Evolutionary conservation across 371 early-diverging fungal species (phyloP).

Genomic region (Parasitella parasitica): DNA sequence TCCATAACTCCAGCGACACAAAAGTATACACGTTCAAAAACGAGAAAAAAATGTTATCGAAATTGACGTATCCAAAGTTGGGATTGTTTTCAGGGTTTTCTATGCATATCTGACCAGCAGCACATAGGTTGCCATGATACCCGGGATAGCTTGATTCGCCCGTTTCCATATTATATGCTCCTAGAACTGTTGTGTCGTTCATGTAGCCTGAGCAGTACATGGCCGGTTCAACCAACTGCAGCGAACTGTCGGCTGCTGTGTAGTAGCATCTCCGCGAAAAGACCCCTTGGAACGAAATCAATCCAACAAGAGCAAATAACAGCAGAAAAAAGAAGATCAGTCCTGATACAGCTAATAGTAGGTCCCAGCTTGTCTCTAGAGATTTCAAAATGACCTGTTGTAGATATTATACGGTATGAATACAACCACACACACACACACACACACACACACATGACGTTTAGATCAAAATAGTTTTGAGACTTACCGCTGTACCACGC

Average conservation of each 20-base stretch:
- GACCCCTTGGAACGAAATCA: constrained; percentile 54
- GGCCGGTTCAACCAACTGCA: constrained; percentile 44
- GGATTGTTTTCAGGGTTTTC: constrained; percentile 50
- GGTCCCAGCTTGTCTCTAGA: constrained; percentile 52
- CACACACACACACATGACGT: no score
- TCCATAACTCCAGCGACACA: constrained; percentile 60
- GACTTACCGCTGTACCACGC: constrained; percentile 51
- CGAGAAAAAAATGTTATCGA: constrained; percentile 53
- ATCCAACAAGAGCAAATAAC: constrained; percentile 55
- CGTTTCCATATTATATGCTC: constrained; percentile 40
- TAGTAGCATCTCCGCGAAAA: constrained; percentile 53
- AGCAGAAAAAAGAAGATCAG: constrained; percentile 60
- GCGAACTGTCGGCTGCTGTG: constrained; percentile 12
- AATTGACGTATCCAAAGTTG: constrained; percentile 44
- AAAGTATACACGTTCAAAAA: constrained; percentile 53
- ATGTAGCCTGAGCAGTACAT: constrained; percentile 58
- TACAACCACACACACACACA: no score
- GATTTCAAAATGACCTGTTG: constrained; percentile 51
- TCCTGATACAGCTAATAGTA: constrained; percentile 51
- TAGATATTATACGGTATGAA: neutral
- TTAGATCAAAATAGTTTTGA: neutral
- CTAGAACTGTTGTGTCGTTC: constrained; percentile 40
- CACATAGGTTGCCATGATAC: constrained; percentile 38
- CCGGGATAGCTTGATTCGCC: constrained; percentile 38
- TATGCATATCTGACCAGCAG: constrained; percentile 48